Evolutionary conservation across 345 rosid genomes (phyloP).

Genomic region (Punica granatum): DNA sequence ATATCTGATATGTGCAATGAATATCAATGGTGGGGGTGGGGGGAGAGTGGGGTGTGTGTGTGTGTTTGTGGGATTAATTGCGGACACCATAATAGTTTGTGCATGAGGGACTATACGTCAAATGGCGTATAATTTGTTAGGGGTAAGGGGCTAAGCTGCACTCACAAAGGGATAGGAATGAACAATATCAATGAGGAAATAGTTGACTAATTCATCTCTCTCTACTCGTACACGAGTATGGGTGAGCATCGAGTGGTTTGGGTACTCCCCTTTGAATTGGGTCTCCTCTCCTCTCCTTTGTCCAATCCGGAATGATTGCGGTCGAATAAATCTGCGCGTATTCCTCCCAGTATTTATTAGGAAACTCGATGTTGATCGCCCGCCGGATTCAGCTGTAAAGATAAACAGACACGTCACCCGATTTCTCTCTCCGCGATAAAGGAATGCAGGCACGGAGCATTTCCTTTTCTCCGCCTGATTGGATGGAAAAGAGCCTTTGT

Average conservation of each 20-base stretch:
- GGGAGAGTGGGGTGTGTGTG: not conserved
- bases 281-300: not conserved
- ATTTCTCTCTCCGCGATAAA: not conserved
- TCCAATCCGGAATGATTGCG: conserved; percentile 2
- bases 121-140: not conserved
- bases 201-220: conserved; percentile 9
- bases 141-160: conserved; percentile 7
- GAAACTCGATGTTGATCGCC: not conserved
- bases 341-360: not conserved
- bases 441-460: not conserved
- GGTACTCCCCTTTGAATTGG: not conserved
- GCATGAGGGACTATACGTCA: conserved; percentile 5
- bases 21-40: too few species aligned
- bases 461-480: not conserved
- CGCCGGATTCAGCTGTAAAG: not conserved
- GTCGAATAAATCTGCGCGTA: not conserved
- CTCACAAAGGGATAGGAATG: conserved; percentile 3
- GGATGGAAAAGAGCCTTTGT: not conserved
- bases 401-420: not conserved
- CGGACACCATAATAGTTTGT: conserved; percentile 1
- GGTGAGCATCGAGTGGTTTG: not conserved
- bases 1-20: too few species aligned
- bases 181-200: not conserved
- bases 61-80: not conserved
- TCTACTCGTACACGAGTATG: not conserved